Percentiles rank a stretch among this genome's conserved stretches.
Evolutionary conservation across 345 rosid species (phyloP).

Genomic region (Sonneratia alba): DNA sequence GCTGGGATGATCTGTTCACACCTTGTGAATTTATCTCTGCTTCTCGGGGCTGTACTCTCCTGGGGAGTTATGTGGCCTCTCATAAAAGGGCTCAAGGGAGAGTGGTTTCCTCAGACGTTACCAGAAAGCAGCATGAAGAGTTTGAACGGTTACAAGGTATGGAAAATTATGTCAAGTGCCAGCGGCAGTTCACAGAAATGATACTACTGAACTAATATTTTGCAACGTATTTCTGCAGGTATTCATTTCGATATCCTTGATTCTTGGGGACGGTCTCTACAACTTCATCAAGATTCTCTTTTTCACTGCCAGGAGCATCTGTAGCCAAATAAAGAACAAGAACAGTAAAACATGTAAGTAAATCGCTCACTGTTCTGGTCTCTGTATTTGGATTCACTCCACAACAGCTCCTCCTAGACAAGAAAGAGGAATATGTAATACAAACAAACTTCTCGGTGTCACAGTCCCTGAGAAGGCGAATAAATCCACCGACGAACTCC

Average conservation of each 20-base stretch:
- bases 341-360: conserved; percentile 31
- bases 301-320: conserved; percentile 44
- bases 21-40: conserved; percentile 40
- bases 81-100: conserved; percentile 26
- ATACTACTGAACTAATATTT: not conserved
- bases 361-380: not conserved
- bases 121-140: conserved; percentile 35
- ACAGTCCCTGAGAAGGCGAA: conserved; percentile 24
- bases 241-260: conserved; percentile 69
- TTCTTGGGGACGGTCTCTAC: conserved; percentile 91
- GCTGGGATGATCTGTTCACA: conserved; percentile 52
- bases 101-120: conserved; percentile 25
- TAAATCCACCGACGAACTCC: conserved; percentile 22
- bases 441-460: not conserved
- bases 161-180: not conserved
- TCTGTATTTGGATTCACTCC: not conserved
- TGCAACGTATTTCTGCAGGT: conserved; percentile 33
- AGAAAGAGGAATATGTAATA: not conserved
- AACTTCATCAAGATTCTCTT: conserved; percentile 70
- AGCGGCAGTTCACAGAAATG: not conserved
- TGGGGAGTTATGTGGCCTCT: conserved; percentile 47
- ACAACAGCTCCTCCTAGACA: not conserved
- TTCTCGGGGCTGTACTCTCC: conserved; percentile 39
- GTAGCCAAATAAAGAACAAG: conserved; percentile 20
- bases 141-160: conserved; percentile 39